A percentile compares a stretch with the other conserved stretches of the same genome.
These are phyloP conservation scores for Achaetomium macrosporum DNA, from an alignment of 2,329 filamentous ascomycete species.

Conservation along the genomic window DNA sequence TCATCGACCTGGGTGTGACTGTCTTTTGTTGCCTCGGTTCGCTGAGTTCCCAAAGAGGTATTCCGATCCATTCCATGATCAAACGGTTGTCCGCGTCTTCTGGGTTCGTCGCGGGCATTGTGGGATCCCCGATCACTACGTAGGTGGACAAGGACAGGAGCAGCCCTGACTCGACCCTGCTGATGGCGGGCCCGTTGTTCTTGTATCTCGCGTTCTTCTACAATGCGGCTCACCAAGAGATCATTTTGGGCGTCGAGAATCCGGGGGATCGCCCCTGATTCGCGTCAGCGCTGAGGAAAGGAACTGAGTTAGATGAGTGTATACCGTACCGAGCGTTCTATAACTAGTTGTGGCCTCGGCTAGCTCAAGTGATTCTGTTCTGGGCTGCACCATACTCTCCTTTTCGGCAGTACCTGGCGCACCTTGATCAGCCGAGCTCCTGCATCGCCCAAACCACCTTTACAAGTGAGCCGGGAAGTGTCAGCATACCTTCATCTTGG, in stretches of 20 bases:
- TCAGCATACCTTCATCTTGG: constrained; percentile 10
- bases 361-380: neutral
- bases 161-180: constrained; percentile 4
- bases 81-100: neutral
- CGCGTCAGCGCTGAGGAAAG: neutral
- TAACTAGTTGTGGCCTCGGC: constrained; percentile 1
- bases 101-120: neutral
- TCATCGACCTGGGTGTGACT: neutral
- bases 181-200: neutral
- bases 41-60: neutral
- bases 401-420: neutral
- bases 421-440: neutral
- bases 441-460: neutral
- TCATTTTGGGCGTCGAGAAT: constrained; percentile 10
- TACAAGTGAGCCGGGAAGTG: neutral
- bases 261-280: neutral
- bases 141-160: constrained; percentile 3
- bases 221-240: constrained; percentile 4
- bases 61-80: neutral
- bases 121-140: neutral
- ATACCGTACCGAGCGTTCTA: neutral
- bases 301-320: neutral
- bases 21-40: neutral
- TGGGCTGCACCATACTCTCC: neutral
- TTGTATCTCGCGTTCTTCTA: constrained; percentile 11